A percentile compares a stretch with the other conserved stretches of the same genome.
phyloP scores from a whole-genome alignment of 2,329 filamentous ascomycete genomes.

The Ophidiomyces ophidiicola region DNA sequence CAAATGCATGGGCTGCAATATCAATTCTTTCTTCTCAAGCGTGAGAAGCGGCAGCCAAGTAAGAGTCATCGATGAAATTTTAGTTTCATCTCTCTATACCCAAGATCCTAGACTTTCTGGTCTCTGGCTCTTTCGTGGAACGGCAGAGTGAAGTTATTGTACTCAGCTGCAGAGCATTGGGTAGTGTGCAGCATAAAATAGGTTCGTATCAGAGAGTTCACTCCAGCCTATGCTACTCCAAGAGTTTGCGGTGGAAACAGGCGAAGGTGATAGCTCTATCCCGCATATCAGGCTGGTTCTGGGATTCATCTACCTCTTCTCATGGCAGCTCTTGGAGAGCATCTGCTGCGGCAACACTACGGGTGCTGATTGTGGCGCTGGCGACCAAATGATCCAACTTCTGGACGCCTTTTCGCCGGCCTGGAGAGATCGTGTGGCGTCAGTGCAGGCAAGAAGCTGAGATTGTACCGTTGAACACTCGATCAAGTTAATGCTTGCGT shows the following conservation, averaged over 20 bases:
- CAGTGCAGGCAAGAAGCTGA: constrained; percentile 56
- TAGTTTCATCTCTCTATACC: not conserved
- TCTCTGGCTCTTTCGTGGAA: too few species aligned
- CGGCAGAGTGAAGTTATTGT: not conserved
- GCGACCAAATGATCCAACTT: constrained; percentile 42
- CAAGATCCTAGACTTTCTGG: too few species aligned
- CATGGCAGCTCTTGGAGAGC: constrained; percentile 12
- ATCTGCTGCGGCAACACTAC: constrained; percentile 55
- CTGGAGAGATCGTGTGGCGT: constrained; percentile 21
- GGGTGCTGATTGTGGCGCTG: constrained; percentile 54
- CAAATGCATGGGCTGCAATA: constrained; percentile 25
- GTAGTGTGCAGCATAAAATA: constrained; percentile 16
- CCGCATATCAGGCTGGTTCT: not conserved
- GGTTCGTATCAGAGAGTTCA: constrained; percentile 20
- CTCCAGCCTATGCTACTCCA: constrained; percentile 16
- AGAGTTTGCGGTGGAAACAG: not conserved
- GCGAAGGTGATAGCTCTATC: not conserved
- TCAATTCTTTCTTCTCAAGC: constrained; percentile 15
- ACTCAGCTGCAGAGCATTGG: not conserved
- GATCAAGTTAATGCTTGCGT: constrained; percentile 99
- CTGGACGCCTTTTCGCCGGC: constrained; percentile 11
- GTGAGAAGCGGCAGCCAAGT: constrained; percentile 49
- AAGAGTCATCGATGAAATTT: not conserved
- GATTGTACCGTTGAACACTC: constrained; percentile 88
- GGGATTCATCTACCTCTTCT: constrained; percentile 8